Evolutionary conservation across 2,329 filamentous ascomycete genomes (phyloP).

Genomic region (Clarireedia paspali): DNA sequence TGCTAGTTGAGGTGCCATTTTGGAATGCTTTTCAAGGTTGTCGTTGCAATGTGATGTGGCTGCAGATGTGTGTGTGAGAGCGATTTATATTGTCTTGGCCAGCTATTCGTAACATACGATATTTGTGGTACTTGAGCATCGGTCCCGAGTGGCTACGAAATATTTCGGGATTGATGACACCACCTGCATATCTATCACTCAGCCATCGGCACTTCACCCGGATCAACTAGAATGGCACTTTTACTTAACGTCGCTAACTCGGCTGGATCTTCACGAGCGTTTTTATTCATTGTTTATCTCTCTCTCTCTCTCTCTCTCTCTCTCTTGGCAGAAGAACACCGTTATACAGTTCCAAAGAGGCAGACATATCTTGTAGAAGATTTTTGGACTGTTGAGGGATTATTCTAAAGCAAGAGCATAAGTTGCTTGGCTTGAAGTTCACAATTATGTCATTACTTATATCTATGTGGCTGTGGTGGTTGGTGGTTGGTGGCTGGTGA

Average conservation of each 20-base stretch:
- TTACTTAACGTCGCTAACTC: background rate
- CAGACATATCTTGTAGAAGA: too few species aligned
- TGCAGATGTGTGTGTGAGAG: background rate
- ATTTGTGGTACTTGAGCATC: too few species aligned
- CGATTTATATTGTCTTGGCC: background rate
- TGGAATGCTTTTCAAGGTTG: conserved; percentile 8
- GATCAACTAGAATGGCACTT: background rate
- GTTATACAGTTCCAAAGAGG: too few species aligned
- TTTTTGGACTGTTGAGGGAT: too few species aligned
- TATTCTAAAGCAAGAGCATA: too few species aligned
- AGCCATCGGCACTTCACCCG: background rate
- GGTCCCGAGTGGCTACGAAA: background rate
- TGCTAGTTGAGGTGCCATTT: conserved; percentile 54
- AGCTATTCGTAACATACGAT: too few species aligned
- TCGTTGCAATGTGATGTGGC: background rate
- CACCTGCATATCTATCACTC: too few species aligned
- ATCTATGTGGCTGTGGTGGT: background rate
- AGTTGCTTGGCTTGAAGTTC: too few species aligned
- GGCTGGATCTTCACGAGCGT: background rate
- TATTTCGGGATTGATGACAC: background rate
- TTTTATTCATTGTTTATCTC: too few species aligned
- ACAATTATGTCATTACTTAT: background rate
- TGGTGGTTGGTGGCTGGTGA: background rate
- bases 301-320: too few species aligned
- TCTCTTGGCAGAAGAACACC: too few species aligned